Percentiles rank a stretch among this genome's conserved stretches.
These are phyloP conservation scores for Penicillium cataractarum DNA, from an alignment of 495 filamentous ascomycete species.

Conservation along the genomic window DNA sequence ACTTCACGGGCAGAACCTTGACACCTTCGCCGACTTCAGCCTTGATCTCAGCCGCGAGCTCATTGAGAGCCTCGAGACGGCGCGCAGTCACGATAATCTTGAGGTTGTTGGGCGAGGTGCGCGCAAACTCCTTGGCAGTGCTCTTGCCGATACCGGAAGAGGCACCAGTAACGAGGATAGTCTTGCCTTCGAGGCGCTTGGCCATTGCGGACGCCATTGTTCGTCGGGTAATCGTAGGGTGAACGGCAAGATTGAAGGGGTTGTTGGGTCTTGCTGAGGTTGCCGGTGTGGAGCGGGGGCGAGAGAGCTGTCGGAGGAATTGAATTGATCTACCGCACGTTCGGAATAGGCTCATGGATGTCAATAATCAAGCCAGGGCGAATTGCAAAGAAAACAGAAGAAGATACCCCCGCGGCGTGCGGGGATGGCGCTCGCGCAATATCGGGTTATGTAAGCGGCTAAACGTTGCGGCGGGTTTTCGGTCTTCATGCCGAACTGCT, in stretches of 20 bases:
- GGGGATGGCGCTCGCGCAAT: conserved; percentile 32
- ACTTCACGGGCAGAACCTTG: conserved; percentile 75
- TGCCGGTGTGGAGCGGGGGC: conserved; percentile 22
- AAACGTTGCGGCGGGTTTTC: conserved; percentile 3
- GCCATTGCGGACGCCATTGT: conserved; percentile 78
- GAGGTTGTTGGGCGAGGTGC: conserved; percentile 77
- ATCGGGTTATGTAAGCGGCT: conserved; percentile 26
- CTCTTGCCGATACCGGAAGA: conserved; percentile 89
- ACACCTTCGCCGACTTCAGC: conserved; percentile 81
- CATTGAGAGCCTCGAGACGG: conserved; percentile 73
- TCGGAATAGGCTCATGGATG: conserved; percentile 42
- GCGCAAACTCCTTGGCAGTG: conserved; percentile 89
- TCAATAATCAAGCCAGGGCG: neutral
- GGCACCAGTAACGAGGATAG: conserved; percentile 88
- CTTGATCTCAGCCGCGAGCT: conserved; percentile 77
- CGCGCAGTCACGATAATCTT: conserved; percentile 88
- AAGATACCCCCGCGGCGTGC: conserved; percentile 26
- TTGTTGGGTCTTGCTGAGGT: conserved; percentile 22
- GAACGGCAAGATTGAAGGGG: conserved; percentile 25
- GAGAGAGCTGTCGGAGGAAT: conserved; percentile 28
- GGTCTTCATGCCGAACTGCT: conserved; percentile 12
- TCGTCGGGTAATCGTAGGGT: conserved; percentile 37
- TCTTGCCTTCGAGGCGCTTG: conserved; percentile 92
- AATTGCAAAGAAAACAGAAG: conserved; percentile 23
- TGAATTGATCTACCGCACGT: conserved; percentile 33